Percentiles rank a stretch among this genome's conserved stretches.
phyloP scores from a whole-genome alignment of 208 protist genomes.

The Angomonas deanei region DNA sequence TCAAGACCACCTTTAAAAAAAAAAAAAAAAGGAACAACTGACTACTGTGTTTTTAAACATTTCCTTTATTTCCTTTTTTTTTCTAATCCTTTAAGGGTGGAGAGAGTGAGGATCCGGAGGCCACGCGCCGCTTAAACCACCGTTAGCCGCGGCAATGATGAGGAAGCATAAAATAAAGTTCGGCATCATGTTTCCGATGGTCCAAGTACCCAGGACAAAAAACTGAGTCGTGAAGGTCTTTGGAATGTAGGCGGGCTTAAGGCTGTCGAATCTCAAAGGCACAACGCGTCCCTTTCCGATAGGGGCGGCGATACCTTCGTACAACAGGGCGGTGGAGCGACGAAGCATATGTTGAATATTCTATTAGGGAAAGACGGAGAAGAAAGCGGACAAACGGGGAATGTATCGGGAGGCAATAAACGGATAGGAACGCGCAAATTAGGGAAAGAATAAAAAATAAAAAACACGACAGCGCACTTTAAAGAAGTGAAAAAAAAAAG shows the following conservation, averaged over 20 bases:
- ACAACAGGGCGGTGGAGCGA: conserved; percentile 38
- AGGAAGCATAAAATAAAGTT: conserved; percentile 70
- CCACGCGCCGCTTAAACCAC: conserved; percentile 72
- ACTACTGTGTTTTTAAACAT: conserved; percentile 3
- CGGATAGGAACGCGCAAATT: background rate
- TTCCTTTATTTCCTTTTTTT: conserved; percentile 18
- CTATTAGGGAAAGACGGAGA: conserved; percentile 1
- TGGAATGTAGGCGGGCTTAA: conserved; percentile 76
- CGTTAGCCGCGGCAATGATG: conserved; percentile 75
- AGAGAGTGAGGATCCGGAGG: conserved; percentile 80
- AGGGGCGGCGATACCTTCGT: conserved; percentile 50
- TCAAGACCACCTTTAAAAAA: conserved; percentile 1
- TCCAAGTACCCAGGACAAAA: conserved; percentile 71
- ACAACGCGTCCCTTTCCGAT: conserved; percentile 79
- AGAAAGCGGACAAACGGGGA: background rate
- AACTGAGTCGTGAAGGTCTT: conserved; percentile 78
- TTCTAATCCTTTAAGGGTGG: conserved; percentile 47
- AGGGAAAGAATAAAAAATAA: background rate
- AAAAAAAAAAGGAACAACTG: conserved; percentile 4
- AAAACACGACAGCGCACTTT: background rate
- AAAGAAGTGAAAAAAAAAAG: background rate
- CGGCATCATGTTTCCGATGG: conserved; percentile 71
- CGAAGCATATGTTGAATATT: conserved; percentile 49
- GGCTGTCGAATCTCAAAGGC: conserved; percentile 70
- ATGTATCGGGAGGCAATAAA: background rate